Evolutionary conservation across 2,329 filamentous ascomycete species (phyloP).

Genomic region (Epichloe gansuensis): DNA sequence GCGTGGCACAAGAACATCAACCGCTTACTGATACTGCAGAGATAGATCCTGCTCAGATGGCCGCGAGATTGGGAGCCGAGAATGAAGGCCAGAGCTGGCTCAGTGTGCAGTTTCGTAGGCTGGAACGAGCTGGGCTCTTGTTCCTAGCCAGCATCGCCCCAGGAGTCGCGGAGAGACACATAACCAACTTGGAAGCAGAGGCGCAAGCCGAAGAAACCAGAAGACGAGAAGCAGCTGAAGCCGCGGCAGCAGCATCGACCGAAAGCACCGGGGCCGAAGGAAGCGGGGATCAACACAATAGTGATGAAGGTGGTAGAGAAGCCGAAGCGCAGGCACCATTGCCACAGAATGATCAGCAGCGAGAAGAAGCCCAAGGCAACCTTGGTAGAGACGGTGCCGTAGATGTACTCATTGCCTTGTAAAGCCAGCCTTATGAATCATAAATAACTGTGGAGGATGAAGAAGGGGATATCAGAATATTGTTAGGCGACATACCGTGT

Average conservation of each 20-base stretch:
- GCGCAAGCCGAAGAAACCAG: conserved; percentile 30
- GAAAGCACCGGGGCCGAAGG: conserved; percentile 1
- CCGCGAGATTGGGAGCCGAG: conserved; percentile 39
- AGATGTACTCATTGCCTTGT: conserved; percentile 6
- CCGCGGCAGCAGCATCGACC: conserved; percentile 10
- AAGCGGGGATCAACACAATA: neutral
- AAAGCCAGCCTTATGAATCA: neutral
- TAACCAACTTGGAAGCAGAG: conserved; percentile 43
- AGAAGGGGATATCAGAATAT: neutral
- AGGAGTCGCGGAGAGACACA: conserved; percentile 52
- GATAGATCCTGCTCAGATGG: conserved; percentile 36
- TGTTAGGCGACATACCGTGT: neutral
- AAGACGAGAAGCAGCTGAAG: conserved; percentile 26
- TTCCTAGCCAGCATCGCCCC: conserved; percentile 55
- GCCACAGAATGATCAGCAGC: conserved; percentile 1
- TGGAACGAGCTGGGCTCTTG: conserved; percentile 47
- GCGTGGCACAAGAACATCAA: conserved; percentile 14
- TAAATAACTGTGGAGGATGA: neutral
- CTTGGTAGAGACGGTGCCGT: neutral
- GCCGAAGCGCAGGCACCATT: conserved; percentile 4
- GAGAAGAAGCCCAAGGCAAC: neutral
- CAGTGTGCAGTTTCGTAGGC: conserved; percentile 31
- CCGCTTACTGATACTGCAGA: conserved; percentile 15
- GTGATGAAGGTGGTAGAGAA: neutral
- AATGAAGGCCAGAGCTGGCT: conserved; percentile 21